These are phyloP conservation scores for Parasitella parasitica DNA, from an alignment of 371 early-diverging fungal species.

Conservation along the genomic window DNA sequence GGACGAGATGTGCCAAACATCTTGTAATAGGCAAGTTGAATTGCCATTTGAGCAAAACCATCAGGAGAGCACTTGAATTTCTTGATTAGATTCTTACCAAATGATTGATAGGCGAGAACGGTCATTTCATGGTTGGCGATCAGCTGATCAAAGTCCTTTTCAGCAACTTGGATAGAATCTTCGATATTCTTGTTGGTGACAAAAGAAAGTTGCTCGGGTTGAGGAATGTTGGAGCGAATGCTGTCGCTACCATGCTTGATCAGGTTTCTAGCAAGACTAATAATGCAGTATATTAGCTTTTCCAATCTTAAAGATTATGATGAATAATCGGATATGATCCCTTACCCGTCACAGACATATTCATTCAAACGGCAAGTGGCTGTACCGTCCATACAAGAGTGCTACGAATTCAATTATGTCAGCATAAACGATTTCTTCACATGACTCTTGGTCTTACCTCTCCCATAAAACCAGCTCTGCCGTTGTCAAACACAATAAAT, in stretches of 20 bases:
- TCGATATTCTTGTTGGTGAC: constrained; percentile 55
- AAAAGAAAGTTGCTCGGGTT: constrained; percentile 72
- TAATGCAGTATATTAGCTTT: background rate
- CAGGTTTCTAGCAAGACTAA: constrained; percentile 41
- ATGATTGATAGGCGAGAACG: constrained; percentile 79
- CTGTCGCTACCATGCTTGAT: constrained; percentile 61
- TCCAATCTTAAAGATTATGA: background rate
- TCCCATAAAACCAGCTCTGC: constrained; percentile 92
- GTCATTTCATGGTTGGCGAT: constrained; percentile 78
- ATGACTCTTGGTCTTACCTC: constrained; percentile 52
- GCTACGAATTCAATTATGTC: constrained; percentile 38
- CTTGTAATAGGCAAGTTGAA: constrained; percentile 94
- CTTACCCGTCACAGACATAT: constrained; percentile 56
- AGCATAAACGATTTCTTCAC: background rate
- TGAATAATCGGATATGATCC: background rate
- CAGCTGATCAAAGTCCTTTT: constrained; percentile 66
- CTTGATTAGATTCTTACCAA: constrained; percentile 92
- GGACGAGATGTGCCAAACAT: constrained; percentile 76
- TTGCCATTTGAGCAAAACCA: constrained; percentile 93
- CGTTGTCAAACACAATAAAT: constrained; percentile 94
- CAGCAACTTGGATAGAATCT: constrained; percentile 62
- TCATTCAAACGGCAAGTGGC: constrained; percentile 82
- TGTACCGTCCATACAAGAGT: constrained; percentile 96
- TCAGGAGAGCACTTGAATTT: constrained; percentile 87
- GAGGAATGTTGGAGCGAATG: constrained; percentile 55